Percentiles rank a stretch among this genome's conserved stretches.
Evolutionary conservation across 2,329 filamentous ascomycete genomes (phyloP).

Genomic region (Hymenoscyphus scutula): DNA sequence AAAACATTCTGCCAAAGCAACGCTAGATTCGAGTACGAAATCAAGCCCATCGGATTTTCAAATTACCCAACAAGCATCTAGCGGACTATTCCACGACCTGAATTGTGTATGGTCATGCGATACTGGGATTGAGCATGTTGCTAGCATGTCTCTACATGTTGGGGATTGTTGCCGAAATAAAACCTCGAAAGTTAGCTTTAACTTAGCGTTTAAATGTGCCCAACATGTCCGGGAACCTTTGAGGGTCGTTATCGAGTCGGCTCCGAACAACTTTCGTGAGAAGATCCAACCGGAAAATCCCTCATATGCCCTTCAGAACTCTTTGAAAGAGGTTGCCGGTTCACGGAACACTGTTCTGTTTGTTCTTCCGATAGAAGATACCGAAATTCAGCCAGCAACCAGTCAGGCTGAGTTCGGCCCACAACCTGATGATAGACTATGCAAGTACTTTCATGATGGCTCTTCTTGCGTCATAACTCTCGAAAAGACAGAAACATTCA

Average conservation of each 20-base stretch:
- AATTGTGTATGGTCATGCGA: not conserved
- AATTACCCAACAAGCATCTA: not conserved
- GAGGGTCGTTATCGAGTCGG: not conserved
- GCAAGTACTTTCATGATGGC: no score
- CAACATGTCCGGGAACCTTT: not conserved
- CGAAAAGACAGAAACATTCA: not conserved
- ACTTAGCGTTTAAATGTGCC: not conserved
- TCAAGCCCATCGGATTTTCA: not conserved
- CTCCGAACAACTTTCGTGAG: not conserved
- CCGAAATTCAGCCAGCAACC: no score
- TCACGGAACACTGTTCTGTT: not conserved
- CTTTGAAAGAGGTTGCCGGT: not conserved
- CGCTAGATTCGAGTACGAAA: no score
- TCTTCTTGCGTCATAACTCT: not conserved
- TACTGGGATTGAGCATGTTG: not conserved
- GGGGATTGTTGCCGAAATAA: not conserved
- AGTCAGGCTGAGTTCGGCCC: no score
- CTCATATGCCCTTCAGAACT: not conserved
- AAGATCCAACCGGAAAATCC: not conserved
- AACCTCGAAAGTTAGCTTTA: not conserved
- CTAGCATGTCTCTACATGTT: not conserved
- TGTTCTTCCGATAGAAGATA: no score
- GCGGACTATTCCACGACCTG: not conserved
- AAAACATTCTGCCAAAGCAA: no score
- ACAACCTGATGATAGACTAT: no score